Evolutionary conservation across 116 monocot species (phyloP).

Genomic region (Iris pallida): DNA sequence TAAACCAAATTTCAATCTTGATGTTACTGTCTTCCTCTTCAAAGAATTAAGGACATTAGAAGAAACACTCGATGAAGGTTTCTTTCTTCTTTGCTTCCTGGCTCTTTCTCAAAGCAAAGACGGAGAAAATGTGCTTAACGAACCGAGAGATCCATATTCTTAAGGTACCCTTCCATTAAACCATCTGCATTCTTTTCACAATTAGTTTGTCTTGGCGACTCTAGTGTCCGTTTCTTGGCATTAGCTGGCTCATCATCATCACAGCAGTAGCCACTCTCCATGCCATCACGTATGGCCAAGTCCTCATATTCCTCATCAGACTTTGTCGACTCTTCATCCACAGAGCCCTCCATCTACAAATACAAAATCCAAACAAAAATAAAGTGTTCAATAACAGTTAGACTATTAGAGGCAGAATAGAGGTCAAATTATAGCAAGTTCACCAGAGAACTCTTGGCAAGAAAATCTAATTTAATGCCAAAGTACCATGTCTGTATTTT

Average conservation of each 20-base stretch:
- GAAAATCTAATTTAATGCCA: neutral
- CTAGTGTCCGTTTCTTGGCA: too few relatives aligned
- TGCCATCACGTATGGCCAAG: constrained; percentile 12
- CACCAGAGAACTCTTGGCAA: neutral
- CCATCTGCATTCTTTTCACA: neutral
- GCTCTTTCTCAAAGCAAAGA: too few relatives aligned
- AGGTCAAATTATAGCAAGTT: neutral
- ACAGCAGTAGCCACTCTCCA: constrained; percentile 7
- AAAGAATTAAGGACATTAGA: too few relatives aligned
- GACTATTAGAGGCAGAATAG: neutral
- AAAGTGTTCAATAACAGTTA: neutral
- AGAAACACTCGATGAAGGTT: too few relatives aligned
- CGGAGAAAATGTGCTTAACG: too few relatives aligned
- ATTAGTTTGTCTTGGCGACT: constrained; percentile 4
- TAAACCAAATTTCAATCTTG: too few relatives aligned
- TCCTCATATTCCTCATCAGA: constrained; percentile 21
- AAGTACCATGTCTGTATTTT: neutral
- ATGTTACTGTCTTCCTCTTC: too few relatives aligned
- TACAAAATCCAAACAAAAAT: neutral
- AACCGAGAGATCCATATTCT: too few relatives aligned
- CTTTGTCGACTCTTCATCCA: constrained; percentile 19
- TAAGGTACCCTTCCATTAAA: too few relatives aligned
- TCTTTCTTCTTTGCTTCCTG: too few relatives aligned
- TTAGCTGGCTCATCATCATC: constrained; percentile 6
- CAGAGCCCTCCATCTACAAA: constrained; percentile 22